phyloP scores from a whole-genome alignment of 805 yeast genomes.

The Nakazawaea ambrosiae region DNA sequence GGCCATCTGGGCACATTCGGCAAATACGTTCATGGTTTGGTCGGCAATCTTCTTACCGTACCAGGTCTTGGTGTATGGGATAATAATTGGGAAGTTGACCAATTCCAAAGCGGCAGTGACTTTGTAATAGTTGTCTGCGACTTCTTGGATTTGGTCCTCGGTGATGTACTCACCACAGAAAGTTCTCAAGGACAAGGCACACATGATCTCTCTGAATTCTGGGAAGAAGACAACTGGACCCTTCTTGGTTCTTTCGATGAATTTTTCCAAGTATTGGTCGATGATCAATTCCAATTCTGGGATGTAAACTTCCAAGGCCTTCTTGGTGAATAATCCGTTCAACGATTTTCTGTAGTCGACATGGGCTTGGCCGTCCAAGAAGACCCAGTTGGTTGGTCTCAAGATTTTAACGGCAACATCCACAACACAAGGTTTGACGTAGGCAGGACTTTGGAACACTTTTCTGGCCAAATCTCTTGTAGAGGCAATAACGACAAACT shows the following conservation, averaged over 20 bases:
- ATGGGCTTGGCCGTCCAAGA: conserved; percentile 92
- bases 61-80: conserved; percentile 98
- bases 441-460: conserved; percentile 75
- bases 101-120: conserved; percentile 95
- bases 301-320: conserved; percentile 76
- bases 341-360: conserved; percentile 86
- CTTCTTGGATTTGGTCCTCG: conserved; percentile 78
- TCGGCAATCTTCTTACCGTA: conserved; percentile 92
- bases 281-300: conserved; percentile 81
- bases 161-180: conserved; percentile 95
- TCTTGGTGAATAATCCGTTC: conserved; percentile 81
- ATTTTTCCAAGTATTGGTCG: conserved; percentile 71
- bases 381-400: conserved; percentile 97
- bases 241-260: conserved; percentile 45
- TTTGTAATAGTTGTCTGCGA: conserved; percentile 87
- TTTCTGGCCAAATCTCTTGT: conserved; percentile 85
- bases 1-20: conserved; percentile 80
- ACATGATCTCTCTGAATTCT: conserved; percentile 91
- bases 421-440: conserved; percentile 95
- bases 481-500: conserved; percentile 92
- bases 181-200: conserved; percentile 87
- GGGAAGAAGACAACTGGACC: conserved; percentile 79
- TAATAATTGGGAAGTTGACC: conserved; percentile 94
- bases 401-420: conserved; percentile 93
- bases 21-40: conserved; percentile 88